A percentile compares a stretch with the other conserved stretches of the same genome.
Conservation (phyloP, 2,329 filamentous ascomycete species). For the Penicillium griseofulvum region DNA sequence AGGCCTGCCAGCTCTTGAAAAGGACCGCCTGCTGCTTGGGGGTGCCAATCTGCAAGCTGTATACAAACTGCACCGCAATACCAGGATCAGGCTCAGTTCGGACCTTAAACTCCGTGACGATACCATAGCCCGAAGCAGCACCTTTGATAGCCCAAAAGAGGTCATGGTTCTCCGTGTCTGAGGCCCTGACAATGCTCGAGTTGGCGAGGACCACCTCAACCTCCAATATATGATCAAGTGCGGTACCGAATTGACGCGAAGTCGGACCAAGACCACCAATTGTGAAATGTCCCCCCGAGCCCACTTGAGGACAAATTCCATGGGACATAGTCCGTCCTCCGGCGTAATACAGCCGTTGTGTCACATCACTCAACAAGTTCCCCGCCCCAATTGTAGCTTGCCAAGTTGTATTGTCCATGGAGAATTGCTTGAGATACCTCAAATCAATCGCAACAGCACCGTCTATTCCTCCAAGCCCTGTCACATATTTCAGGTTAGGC, state of each 20-base stretch:
- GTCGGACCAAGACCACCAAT: slow-evolving; percentile 38
- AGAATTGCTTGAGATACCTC: slow-evolving; percentile 32
- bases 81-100: slow-evolving; percentile 32
- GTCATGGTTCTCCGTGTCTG: slow-evolving; percentile 29
- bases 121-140: slow-evolving; percentile 38
- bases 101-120: slow-evolving; percentile 41
- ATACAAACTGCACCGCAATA: slow-evolving; percentile 58
- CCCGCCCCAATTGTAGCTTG: slow-evolving; percentile 36
- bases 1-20: not conserved
- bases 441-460: slow-evolving; percentile 33
- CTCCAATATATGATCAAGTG: slow-evolving; percentile 51
- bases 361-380: slow-evolving; percentile 27
- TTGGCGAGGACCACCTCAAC: slow-evolving; percentile 50
- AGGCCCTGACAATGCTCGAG: slow-evolving; percentile 33
- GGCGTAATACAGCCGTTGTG: slow-evolving; percentile 25
- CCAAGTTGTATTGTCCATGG: slow-evolving; percentile 30
- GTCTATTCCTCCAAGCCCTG: slow-evolving; percentile 20
- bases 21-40: not conserved
- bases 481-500: not conserved
- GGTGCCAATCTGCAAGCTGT: slow-evolving; percentile 50
- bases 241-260: slow-evolving; percentile 50
- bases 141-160: slow-evolving; percentile 39
- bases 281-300: slow-evolving; percentile 39
- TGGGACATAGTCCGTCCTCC: slow-evolving; percentile 35
- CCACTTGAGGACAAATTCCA: slow-evolving; percentile 35